phyloP scores from a whole-genome alignment of 2,329 filamentous ascomycete species.

The Colletotrichum horii region DNA sequence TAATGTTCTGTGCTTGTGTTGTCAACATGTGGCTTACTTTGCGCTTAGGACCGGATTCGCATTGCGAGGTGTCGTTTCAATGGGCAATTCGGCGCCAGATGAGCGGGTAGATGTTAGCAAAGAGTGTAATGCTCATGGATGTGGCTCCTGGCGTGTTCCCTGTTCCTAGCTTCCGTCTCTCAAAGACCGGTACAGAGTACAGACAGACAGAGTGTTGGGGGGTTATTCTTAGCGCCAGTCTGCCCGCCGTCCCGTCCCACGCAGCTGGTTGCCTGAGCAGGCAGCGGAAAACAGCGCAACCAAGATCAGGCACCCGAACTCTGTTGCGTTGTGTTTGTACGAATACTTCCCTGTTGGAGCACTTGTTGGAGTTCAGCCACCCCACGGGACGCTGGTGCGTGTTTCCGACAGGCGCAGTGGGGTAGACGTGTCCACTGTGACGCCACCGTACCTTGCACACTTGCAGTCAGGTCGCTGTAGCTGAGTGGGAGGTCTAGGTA shows the following conservation, averaged over 20 bases:
- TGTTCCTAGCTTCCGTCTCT: not conserved
- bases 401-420: slow-evolving; percentile 17
- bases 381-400: slow-evolving; percentile 15
- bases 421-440: slow-evolving; percentile 2
- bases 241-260: not conserved
- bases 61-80: slow-evolving; percentile 5
- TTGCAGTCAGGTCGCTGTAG: not conserved
- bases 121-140: slow-evolving; percentile 4
- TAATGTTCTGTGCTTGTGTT: not conserved
- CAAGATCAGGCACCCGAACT: not conserved
- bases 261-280: not conserved
- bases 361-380: not conserved
- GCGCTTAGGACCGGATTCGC: slow-evolving; percentile 1
- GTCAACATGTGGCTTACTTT: not conserved
- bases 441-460: too few relatives aligned
- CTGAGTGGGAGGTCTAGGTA: too few relatives aligned
- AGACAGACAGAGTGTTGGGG: not conserved
- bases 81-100: not conserved
- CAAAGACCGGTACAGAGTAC: not conserved
- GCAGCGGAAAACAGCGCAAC: not conserved
- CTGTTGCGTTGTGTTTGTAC: not conserved
- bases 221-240: not conserved
- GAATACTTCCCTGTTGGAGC: not conserved
- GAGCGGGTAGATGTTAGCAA: not conserved
- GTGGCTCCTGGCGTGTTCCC: not conserved